Evolutionary conservation across 2,329 filamentous ascomycete genomes (phyloP), one percentile per base, ranked within the genome.

Genomic region (Neofusicoccum sp.): DNA sequence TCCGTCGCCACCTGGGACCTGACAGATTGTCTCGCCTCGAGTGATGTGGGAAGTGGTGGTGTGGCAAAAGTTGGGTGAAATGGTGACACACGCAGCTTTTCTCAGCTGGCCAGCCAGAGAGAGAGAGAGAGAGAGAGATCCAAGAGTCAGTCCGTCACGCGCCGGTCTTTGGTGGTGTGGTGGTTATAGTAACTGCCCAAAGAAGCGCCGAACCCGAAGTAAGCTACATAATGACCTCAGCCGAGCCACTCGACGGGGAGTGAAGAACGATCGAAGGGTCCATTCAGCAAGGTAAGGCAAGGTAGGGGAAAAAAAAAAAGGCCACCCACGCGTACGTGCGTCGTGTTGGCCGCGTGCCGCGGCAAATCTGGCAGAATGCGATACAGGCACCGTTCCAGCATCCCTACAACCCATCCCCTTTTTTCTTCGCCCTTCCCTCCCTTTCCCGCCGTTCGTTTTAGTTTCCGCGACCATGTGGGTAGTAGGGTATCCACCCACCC

Each of bases 131-230:
- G 20, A 20, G 20, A 20, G 20, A 20, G 20, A 20, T 20, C 20
- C 20, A 20, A 20, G 20, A 20, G 20, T 20, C 20, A 20, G 20
- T 30, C 26, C 44, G 5, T 26, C 24, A 24, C 11, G 11, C 30
- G 44, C 24, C 44, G 30, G 26, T n/a, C 41, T 24, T 24, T 26
- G n/a, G 20, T 20, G 20, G 20, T 28, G 14, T 20, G 9, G 14
- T 30, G 12, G 26, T n/a, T 11, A 47, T 6, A 30, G 7, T 20
- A 43, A 43, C 3, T 43, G 41, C 41, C 44, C 44, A 56, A 43
- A 56, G 51, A 56, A 56, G 38, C 36, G 51, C 51, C 51, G 51
- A 56, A 34, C 11, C 38, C 51, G 38, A 56, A 43, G 51, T 20
- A 20, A 20, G 20, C 20, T 20, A 20, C 20, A 20, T 20, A 54